Evolutionary conservation across 169 alveolate genomes (phyloP).

Genomic region (Eimeria brunetti): DNA sequence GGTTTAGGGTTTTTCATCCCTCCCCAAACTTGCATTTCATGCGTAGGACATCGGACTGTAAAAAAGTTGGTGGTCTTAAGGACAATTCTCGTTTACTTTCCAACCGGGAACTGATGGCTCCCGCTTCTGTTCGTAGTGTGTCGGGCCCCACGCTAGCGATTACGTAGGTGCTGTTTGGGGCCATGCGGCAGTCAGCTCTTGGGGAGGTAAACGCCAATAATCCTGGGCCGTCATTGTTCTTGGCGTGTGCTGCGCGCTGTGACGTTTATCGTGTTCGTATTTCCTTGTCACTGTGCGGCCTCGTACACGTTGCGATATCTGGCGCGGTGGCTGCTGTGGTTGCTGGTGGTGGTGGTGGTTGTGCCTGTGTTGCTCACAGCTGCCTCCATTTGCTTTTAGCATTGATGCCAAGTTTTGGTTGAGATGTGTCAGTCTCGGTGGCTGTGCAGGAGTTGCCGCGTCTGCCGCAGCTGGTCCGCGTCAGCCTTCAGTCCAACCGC

Average conservation of each 20-base stretch:
- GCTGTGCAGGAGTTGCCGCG: slow-evolving; percentile 77
- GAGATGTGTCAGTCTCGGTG: not conserved
- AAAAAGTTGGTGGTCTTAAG: not conserved
- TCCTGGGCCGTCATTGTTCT: not conserved
- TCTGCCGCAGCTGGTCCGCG: slow-evolving; percentile 79
- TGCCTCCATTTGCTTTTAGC: not conserved
- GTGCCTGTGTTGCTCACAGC: not conserved
- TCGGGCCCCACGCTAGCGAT: not conserved
- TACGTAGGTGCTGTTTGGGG: not conserved
- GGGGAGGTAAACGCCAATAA: not conserved
- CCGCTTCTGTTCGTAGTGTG: not conserved
- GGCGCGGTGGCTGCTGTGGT: not conserved
- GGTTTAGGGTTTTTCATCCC: not conserved
- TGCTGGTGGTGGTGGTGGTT: not conserved
- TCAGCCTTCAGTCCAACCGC: slow-evolving; percentile 86
- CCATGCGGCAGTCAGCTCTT: not conserved
- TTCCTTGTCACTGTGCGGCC: not conserved
- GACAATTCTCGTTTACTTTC: not conserved
- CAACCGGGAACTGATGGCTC: not conserved
- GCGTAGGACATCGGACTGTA: not conserved
- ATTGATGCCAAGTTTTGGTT: not conserved
- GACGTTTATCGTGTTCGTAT: not conserved
- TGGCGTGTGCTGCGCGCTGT: not conserved
- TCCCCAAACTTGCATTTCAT: not conserved
- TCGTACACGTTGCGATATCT: not conserved